Evolutionary conservation across 495 filamentous ascomycete species (phyloP).

Genomic region (Astrocystis sublimbata): DNA sequence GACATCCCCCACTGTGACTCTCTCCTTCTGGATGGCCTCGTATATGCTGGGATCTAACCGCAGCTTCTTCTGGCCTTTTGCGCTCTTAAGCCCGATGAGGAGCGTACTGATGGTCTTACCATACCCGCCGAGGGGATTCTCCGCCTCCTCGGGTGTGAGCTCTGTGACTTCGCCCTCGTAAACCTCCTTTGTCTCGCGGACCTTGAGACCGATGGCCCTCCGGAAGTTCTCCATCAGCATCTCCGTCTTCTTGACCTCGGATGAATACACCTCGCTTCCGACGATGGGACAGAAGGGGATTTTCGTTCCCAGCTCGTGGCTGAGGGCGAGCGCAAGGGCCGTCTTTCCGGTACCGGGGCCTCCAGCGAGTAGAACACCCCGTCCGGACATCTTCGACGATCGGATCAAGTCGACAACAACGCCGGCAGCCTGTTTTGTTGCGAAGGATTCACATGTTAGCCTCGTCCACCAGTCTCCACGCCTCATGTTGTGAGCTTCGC

Average conservation of each 20-base stretch:
- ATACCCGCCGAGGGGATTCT: conserved; percentile 94
- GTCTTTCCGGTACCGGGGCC: conserved; percentile 95
- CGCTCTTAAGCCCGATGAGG: conserved; percentile 85
- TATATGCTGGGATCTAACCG: conserved; percentile 96
- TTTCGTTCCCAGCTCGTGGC: conserved; percentile 93
- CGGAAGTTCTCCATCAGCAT: conserved; percentile 98
- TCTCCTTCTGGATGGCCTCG: conserved; percentile 97
- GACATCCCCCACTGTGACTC: conserved; percentile 92
- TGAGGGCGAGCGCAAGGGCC: conserved; percentile 88
- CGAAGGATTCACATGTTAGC: conserved; percentile 18
- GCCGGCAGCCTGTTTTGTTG: conserved; percentile 67
- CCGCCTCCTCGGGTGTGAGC: conserved; percentile 93
- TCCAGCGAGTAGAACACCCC: conserved; percentile 89
- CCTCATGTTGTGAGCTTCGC: background rate
- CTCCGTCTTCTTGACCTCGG: conserved; percentile 99
- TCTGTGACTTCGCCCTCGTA: conserved; percentile 97
- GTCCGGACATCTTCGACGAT: conserved; percentile 93
- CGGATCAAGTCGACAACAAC: conserved; percentile 93
- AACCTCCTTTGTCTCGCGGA: conserved; percentile 97
- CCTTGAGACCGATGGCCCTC: conserved; percentile 90
- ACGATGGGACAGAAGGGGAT: conserved; percentile 98
- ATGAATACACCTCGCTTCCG: conserved; percentile 93
- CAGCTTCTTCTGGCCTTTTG: conserved; percentile 93
- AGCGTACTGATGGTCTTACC: conserved; percentile 91
- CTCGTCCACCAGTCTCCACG: background rate